Evolutionary conservation across 805 yeast species (phyloP).

Genomic region (Pichia kluyveri): DNA sequence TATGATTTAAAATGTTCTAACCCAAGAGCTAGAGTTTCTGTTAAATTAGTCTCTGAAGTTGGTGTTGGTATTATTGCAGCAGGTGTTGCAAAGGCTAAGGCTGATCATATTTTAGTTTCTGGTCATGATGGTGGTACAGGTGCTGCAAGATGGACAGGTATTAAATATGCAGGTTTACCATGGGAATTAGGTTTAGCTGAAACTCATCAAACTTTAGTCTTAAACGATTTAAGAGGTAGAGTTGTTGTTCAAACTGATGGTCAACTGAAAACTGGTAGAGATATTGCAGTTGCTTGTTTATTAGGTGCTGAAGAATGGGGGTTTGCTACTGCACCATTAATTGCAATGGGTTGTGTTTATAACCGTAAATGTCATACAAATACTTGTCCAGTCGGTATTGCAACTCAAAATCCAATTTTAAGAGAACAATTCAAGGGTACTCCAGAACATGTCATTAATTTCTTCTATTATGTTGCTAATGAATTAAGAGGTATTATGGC

Average conservation of each 20-base stretch:
- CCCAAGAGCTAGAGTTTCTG: constrained; percentile 95
- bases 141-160: constrained; percentile 96
- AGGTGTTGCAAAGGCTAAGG: constrained; percentile 98
- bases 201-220: constrained; percentile 92
- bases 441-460: constrained; percentile 97
- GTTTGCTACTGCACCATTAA: constrained; percentile 92
- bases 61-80: constrained; percentile 99
- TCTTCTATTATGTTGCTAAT: constrained; percentile 89
- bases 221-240: constrained; percentile 92
- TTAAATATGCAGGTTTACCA: constrained; percentile 94
- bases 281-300: constrained; percentile 90
- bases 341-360: constrained; percentile 96
- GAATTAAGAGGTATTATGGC: constrained; percentile 94
- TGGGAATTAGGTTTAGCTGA: constrained; percentile 99
- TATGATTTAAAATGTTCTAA: constrained; percentile 95
- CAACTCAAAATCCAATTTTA: constrained; percentile 93
- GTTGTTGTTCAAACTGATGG: constrained; percentile 98
- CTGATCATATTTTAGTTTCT: constrained; percentile 89
- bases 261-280: constrained; percentile 94
- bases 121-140: constrained; percentile 99
- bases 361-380: constrained; percentile 91
- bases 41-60: constrained; percentile 92
- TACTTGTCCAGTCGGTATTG: constrained; percentile 97
- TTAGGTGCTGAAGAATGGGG: constrained; percentile 99
- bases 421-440: constrained; percentile 91